A percentile compares a stretch with the other conserved stretches of the same genome.
phyloP scores from a whole-genome alignment of 208 protist genomes.

The Leishmania major region DNA sequence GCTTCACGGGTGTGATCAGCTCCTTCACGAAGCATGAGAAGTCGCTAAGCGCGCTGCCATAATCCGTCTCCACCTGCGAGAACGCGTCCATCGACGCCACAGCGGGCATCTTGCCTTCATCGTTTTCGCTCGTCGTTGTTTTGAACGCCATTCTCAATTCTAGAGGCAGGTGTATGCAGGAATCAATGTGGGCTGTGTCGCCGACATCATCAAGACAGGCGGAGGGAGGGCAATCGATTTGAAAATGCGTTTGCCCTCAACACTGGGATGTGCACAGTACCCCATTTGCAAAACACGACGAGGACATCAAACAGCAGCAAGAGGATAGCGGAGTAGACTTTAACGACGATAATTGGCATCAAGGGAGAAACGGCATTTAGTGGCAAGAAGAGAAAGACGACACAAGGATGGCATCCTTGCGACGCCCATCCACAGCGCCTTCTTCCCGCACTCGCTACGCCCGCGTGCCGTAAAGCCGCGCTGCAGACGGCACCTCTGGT shows the following conservation, averaged over 20 bases:
- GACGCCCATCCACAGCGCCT: not conserved
- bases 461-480: not conserved
- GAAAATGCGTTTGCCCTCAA: not conserved
- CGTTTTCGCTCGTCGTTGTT: conserved; percentile 46
- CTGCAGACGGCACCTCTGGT: not conserved
- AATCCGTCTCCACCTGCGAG: conserved; percentile 55
- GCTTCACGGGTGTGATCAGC: conserved; percentile 46
- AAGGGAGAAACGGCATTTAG: not conserved
- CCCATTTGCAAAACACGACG: not conserved
- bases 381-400: not conserved
- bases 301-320: not conserved
- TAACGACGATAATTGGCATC: not conserved
- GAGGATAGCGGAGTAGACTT: not conserved
- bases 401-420: not conserved
- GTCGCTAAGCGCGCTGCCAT: conserved; percentile 50
- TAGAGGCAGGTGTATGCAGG: not conserved
- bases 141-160: conserved; percentile 20
- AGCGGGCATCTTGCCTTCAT: conserved; percentile 47
- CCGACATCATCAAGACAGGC: not conserved
- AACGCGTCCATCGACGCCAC: conserved; percentile 45
- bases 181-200: not conserved
- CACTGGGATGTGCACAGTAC: not conserved
- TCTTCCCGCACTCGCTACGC: not conserved
- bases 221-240: too few relatives aligned
- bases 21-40: conserved; percentile 55